phyloP scores from a whole-genome alignment of 169 alveolate species.

The Cryptosporidium meleagridis region DNA sequence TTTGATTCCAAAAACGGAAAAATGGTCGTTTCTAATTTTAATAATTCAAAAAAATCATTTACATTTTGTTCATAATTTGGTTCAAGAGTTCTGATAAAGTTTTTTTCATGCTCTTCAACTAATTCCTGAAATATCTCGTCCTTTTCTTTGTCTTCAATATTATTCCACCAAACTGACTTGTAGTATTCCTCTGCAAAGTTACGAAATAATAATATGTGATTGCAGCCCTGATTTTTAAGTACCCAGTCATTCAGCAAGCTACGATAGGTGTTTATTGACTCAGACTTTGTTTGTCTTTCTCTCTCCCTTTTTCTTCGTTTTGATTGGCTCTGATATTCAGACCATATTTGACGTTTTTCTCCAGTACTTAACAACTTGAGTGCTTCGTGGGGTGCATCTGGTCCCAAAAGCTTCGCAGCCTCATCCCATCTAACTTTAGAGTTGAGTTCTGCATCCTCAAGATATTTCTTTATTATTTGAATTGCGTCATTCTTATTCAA shows the following conservation, averaged over 20 bases:
- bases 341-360: slow-evolving; percentile 71
- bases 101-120: slow-evolving; percentile 40
- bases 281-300: slow-evolving; percentile 55
- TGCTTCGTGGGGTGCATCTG: slow-evolving; percentile 43
- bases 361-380: slow-evolving; percentile 53
- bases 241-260: slow-evolving; percentile 26
- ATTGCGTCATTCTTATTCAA: slow-evolving; percentile 58
- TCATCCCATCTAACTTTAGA: slow-evolving; percentile 60
- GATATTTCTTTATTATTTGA: slow-evolving; percentile 10
- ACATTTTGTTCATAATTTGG: slow-evolving; percentile 1
- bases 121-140: slow-evolving; percentile 65
- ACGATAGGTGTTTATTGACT: background rate
- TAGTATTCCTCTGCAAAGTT: slow-evolving; percentile 34
- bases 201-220: slow-evolving; percentile 13
- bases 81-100: background rate
- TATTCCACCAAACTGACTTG: slow-evolving; percentile 53
- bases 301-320: slow-evolving; percentile 43
- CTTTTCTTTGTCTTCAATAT: slow-evolving; percentile 43
- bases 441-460: slow-evolving; percentile 23
- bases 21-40: slow-evolving; percentile 4
- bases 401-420: slow-evolving; percentile 35
- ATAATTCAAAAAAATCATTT: background rate
- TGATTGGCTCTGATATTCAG: slow-evolving; percentile 72
- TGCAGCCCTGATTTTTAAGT: slow-evolving; percentile 16
- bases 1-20: slow-evolving; percentile 4